These are phyloP conservation scores for Lipomyces sp. DNA, from an alignment of 805 yeast species.

Conservation along the genomic window DNA sequence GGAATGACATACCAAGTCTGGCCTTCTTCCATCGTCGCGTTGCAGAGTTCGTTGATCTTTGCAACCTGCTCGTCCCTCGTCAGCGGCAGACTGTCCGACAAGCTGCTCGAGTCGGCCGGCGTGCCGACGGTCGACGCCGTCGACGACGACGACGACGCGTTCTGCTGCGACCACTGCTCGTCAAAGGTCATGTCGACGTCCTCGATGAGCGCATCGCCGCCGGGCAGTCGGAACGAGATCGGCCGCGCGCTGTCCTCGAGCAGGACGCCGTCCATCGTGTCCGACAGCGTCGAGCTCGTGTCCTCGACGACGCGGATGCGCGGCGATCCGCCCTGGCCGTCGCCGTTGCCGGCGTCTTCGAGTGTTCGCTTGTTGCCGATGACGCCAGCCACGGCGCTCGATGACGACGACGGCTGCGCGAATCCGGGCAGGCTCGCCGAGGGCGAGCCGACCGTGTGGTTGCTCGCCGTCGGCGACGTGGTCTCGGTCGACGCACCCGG, in stretches of 20 bases:
- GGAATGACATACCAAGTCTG: slow-evolving; percentile 26
- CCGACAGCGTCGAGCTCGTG: background rate
- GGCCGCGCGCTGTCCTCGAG: slow-evolving; percentile 1
- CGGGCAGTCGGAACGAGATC: background rate
- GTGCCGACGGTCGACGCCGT: no score
- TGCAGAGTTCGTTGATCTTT: background rate
- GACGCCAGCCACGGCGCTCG: no score
- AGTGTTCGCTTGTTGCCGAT: slow-evolving; percentile 12
- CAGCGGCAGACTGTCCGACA: background rate
- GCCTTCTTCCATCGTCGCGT: slow-evolving; percentile 10
- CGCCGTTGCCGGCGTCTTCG: slow-evolving; percentile 12
- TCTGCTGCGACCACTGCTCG: no score
- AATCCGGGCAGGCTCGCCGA: no score
- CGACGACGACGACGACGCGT: background rate
- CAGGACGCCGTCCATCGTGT: no score
- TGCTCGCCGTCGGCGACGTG: no score
- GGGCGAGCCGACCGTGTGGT: no score
- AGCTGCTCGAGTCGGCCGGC: background rate
- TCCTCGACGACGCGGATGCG: slow-evolving; percentile 19
- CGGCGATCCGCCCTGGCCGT: slow-evolving; percentile 18
- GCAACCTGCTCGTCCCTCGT: slow-evolving; percentile 13
- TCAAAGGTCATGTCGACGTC: background rate
- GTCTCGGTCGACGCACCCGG: no score
- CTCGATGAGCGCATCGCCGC: background rate
- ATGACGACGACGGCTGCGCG: no score